These are phyloP conservation scores for Rutstroemia sp. DNA, from an alignment of 2,329 filamentous ascomycete species.

Conservation along the genomic window DNA sequence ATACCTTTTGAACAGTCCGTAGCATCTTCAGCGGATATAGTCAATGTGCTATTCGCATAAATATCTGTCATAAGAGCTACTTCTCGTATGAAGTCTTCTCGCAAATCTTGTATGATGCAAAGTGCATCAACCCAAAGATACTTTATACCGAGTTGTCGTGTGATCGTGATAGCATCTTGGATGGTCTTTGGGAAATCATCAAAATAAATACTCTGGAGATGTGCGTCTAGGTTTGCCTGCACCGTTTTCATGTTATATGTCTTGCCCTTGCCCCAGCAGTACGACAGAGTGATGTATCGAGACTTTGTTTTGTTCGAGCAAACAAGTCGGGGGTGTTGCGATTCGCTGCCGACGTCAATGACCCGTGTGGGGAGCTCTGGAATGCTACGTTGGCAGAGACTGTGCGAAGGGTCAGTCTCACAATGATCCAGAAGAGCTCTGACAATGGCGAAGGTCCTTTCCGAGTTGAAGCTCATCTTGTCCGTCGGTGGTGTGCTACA, in stretches of 20 bases:
- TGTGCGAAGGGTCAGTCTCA: too few relatives aligned
- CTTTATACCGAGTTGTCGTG: neutral
- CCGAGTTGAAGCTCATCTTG: too few relatives aligned
- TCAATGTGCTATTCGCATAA: neutral
- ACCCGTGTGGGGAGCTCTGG: neutral
- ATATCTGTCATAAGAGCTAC: neutral
- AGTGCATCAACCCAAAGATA: conserved; percentile 1
- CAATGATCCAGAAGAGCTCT: too few relatives aligned
- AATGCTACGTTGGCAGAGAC: too few relatives aligned
- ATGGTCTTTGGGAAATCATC: neutral
- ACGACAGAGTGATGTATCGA: neutral
- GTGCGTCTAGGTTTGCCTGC: neutral
- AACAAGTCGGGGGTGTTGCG: neutral
- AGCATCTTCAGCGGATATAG: neutral
- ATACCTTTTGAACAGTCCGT: neutral
- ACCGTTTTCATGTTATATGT: neutral
- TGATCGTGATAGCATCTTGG: neutral
- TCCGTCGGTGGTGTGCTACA: too few relatives aligned
- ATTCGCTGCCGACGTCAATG: neutral
- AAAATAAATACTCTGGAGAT: neutral
- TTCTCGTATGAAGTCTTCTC: neutral
- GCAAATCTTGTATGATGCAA: neutral
- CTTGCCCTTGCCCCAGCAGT: neutral
- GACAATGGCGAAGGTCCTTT: too few relatives aligned
- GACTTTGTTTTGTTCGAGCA: neutral